These are phyloP conservation scores for Yamadazyma oceani DNA, from an alignment of 1,139 yeast species.

Conservation along the genomic window DNA sequence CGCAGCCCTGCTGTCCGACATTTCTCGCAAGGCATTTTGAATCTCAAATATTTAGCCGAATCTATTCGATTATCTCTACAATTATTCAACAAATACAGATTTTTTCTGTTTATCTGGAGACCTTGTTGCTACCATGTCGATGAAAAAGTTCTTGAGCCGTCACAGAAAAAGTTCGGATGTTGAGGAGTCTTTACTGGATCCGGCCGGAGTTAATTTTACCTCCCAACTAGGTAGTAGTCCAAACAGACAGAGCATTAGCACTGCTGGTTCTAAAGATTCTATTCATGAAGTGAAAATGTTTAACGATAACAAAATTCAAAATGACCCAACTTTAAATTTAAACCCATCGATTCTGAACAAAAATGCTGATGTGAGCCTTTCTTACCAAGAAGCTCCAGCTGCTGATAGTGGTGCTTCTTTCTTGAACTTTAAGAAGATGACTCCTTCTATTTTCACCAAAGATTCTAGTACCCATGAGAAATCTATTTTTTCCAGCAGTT, in stretches of 20 bases:
- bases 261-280: conserved; percentile 36
- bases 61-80: neutral
- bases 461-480: conserved; percentile 26
- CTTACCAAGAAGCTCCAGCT: neutral
- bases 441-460: conserved; percentile 28
- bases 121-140: conserved; percentile 13
- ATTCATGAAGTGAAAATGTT: conserved; percentile 35
- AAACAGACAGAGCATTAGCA: conserved; percentile 23
- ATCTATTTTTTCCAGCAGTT: conserved; percentile 39
- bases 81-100: neutral
- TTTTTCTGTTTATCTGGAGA: too few relatives aligned
- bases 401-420: neutral
- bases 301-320: conserved; percentile 21
- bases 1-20: too few relatives aligned
- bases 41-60: too few relatives aligned
- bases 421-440: conserved; percentile 1
- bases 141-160: conserved; percentile 23
- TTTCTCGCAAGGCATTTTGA: conserved; percentile 11
- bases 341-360: conserved; percentile 39
- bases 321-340: conserved; percentile 35
- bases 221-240: conserved; percentile 11
- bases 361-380: neutral
- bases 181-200: conserved; percentile 5
- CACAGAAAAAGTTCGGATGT: conserved; percentile 14
- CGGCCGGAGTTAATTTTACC: neutral